A percentile compares a stretch with the other conserved stretches of the same genome.
phyloP scores from a whole-genome alignment of 176 grass and related monocot genomes.

The Melocanna baccifera region DNA sequence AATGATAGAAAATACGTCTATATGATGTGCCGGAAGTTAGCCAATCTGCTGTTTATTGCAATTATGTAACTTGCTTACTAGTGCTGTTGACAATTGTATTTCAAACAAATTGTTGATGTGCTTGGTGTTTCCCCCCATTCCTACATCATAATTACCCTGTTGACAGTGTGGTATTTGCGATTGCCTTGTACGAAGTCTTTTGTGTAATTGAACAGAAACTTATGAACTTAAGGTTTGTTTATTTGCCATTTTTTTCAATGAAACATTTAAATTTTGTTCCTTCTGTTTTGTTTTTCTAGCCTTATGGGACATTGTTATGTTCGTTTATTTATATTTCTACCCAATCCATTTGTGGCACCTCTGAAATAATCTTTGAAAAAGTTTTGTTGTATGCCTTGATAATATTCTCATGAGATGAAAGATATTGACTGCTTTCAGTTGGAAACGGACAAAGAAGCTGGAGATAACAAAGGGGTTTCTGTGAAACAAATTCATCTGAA shows the following conservation, averaged over 20 bases:
- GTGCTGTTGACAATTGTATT: background rate
- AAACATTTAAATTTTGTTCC: background rate
- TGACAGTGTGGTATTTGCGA: background rate
- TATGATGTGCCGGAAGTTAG: background rate
- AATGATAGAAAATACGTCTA: background rate
- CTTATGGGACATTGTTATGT: background rate
- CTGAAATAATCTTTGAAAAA: slow-evolving; percentile 3
- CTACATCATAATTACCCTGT: background rate
- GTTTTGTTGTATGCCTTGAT: slow-evolving; percentile 12
- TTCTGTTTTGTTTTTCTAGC: slow-evolving; percentile 14
- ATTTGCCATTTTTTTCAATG: background rate
- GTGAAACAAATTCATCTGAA: slow-evolving; percentile 90
- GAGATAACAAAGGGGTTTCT: slow-evolving; percentile 77
- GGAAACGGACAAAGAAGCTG: slow-evolving; percentile 89
- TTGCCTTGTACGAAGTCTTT: background rate
- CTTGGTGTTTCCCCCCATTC: background rate
- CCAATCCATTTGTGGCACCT: background rate
- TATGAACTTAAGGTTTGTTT: background rate
- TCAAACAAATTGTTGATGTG: background rate
- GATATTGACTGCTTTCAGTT: slow-evolving; percentile 44
- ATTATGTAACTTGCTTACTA: background rate
- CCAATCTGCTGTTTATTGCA: background rate
- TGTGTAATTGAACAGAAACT: background rate
- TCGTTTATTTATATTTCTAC: background rate
- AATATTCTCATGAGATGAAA: slow-evolving; percentile 26